phyloP scores from a whole-genome alignment of 2,329 filamentous ascomycete genomes.

The Fusarium sambucinum region DNA sequence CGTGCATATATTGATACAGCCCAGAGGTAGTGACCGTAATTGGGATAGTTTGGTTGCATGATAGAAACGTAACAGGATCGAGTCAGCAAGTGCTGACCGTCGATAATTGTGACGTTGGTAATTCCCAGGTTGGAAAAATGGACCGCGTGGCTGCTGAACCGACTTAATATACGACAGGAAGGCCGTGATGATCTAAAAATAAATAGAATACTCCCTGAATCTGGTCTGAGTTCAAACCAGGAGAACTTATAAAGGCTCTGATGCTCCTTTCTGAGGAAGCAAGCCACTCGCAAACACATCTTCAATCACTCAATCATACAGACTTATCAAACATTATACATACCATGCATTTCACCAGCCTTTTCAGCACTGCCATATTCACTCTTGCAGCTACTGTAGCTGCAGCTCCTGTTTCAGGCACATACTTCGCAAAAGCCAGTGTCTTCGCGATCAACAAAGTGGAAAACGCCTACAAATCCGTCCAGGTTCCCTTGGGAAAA shows the following conservation, averaged over 20 bases:
- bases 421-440: neutral
- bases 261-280: neutral
- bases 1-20: neutral
- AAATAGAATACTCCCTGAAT: neutral
- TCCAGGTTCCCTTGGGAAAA: neutral
- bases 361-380: neutral
- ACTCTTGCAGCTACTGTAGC: neutral
- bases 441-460: neutral
- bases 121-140: neutral
- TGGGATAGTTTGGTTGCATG: neutral
- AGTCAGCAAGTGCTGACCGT: slow-evolving; percentile 4
- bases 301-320: neutral
- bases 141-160: neutral
- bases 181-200: neutral
- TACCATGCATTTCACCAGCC: neutral
- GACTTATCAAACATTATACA: neutral
- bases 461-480: neutral
- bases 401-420: neutral
- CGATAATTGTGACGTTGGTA: neutral
- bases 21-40: neutral
- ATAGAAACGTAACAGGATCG: neutral
- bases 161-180: too few relatives aligned
- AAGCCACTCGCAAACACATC: neutral
- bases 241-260: neutral
- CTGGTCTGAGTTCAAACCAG: neutral